Evolutionary conservation across 2,329 filamentous ascomycete genomes (phyloP).

Genomic region (Aspergillus versicolor): DNA sequence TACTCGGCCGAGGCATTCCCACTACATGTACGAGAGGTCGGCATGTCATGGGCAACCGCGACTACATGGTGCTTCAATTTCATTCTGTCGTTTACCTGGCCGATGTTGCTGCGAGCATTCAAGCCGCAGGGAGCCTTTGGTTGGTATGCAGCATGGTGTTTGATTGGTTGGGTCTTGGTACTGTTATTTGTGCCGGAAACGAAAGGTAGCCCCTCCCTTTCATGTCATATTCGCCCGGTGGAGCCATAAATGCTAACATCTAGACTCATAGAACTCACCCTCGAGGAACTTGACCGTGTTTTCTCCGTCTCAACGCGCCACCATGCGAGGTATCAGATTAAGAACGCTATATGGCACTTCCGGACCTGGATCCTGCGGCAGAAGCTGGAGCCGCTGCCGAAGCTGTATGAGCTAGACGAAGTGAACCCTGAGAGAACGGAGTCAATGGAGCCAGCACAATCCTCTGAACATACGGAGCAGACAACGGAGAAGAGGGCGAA

Average conservation of each 20-base stretch:
- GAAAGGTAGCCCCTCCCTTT: slow-evolving; percentile 19
- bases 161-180: slow-evolving; percentile 42
- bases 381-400: slow-evolving; percentile 20
- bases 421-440: not conserved
- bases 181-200: slow-evolving; percentile 40
- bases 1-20: slow-evolving; percentile 68
- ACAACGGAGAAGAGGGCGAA: too few species aligned
- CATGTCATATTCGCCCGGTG: too few species aligned
- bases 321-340: slow-evolving; percentile 40
- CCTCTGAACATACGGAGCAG: not conserved
- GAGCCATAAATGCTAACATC: slow-evolving; percentile 1
- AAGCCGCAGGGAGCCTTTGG: slow-evolving; percentile 53
- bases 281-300: slow-evolving; percentile 53
- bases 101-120: slow-evolving; percentile 49
- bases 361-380: slow-evolving; percentile 37
- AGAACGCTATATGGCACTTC: slow-evolving; percentile 42
- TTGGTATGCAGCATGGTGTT: slow-evolving; percentile 47
- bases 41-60: slow-evolving; percentile 65
- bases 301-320: slow-evolving; percentile 51
- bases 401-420: slow-evolving; percentile 33
- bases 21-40: slow-evolving; percentile 60
- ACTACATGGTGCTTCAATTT: slow-evolving; percentile 61
- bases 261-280: slow-evolving; percentile 34
- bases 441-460: not conserved
- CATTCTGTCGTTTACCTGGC: slow-evolving; percentile 55